Conservation (phyloP, 1,284 basidiomycete genomes). For the Agroathelia rolfsii region DNA sequence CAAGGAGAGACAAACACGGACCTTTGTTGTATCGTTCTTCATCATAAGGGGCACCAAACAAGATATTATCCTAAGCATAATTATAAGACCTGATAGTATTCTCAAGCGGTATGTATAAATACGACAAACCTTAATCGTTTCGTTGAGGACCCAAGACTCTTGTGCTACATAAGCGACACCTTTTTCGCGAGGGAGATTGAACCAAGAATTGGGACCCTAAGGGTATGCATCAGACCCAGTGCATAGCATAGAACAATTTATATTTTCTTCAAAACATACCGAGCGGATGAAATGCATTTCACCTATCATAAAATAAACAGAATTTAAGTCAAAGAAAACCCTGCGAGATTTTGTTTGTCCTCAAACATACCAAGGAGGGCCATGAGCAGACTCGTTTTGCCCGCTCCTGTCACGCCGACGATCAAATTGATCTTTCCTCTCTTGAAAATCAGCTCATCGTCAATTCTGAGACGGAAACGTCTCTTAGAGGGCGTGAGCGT, state of each 20-base stretch:
- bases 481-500: slow-evolving; percentile 19
- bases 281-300: slow-evolving; percentile 35
- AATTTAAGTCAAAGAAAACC: background rate
- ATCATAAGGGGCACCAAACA: slow-evolving; percentile 37
- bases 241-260: no score
- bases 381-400: slow-evolving; percentile 37
- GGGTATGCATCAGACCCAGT: no score
- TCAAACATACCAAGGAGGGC: slow-evolving; percentile 32
- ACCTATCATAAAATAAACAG: slow-evolving; percentile 16
- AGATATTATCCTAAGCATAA: slow-evolving; percentile 30
- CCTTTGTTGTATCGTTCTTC: slow-evolving; percentile 34
- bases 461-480: slow-evolving; percentile 37
- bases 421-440: slow-evolving; percentile 49
- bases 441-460: slow-evolving; percentile 45
- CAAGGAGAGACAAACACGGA: slow-evolving; percentile 9
- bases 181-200: slow-evolving; percentile 38
- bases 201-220: slow-evolving; percentile 32
- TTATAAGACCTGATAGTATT: background rate
- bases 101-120: background rate
- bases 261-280: no score
- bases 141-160: slow-evolving; percentile 48
- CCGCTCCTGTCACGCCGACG: slow-evolving; percentile 44
- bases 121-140: slow-evolving; percentile 27
- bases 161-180: slow-evolving; percentile 52
- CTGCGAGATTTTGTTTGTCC: background rate